Percentiles rank a stretch among this genome's conserved stretches.
phyloP scores from a whole-genome alignment of 306 rosid genomes.

The Benincasa hispida region DNA sequence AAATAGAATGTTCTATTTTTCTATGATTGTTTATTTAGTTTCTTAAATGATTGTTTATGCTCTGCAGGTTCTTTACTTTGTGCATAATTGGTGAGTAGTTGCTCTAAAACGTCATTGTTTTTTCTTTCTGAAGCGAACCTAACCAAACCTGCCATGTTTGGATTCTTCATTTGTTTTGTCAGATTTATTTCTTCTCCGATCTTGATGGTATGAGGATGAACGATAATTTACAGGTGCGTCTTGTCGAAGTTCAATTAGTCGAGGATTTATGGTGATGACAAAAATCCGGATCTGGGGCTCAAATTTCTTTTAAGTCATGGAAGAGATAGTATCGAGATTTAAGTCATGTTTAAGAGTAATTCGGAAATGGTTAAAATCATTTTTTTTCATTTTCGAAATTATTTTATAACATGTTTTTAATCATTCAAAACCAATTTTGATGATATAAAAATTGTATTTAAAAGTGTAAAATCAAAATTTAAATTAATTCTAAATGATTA shows the following conservation, averaged over 20 bases:
- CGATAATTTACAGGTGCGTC: neutral
- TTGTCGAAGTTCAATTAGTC: neutral
- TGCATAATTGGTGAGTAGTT: neutral
- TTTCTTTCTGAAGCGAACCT: neutral
- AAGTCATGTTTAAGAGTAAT: too few species aligned
- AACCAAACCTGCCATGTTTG: constrained; percentile 2
- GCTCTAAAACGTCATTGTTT: neutral
- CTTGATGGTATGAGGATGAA: neutral
- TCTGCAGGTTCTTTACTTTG: neutral
- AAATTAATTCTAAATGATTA: too few species aligned
- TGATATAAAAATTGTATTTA: too few species aligned
- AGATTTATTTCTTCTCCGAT: neutral
- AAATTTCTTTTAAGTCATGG: too few species aligned
- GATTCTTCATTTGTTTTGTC: neutral
- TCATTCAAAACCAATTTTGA: too few species aligned
- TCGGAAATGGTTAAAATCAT: too few species aligned
- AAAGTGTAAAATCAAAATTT: too few species aligned
- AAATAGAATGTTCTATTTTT: constrained; percentile 1
- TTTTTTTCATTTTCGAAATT: too few species aligned
- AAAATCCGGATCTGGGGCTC: neutral
- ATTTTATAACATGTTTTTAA: too few species aligned
- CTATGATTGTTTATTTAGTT: neutral
- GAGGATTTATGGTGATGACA: neutral
- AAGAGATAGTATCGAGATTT: too few species aligned
- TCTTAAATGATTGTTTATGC: neutral